Conservation (phyloP, 192 early-diverging fungal genomes). For the Irineochytrium annulatum region DNA sequence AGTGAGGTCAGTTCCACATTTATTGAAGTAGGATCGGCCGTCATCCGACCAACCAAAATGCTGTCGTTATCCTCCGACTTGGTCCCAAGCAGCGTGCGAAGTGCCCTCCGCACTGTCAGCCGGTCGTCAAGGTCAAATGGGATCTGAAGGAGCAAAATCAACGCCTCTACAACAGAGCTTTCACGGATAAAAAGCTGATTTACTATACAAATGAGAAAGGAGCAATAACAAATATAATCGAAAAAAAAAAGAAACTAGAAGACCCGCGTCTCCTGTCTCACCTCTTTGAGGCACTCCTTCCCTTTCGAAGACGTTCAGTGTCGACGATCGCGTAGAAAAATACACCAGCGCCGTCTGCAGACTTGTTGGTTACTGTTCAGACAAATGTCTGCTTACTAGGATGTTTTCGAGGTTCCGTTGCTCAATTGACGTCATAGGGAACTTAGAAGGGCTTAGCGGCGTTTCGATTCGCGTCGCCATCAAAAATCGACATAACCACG, state of each 20-base stretch:
- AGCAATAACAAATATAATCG: not conserved
- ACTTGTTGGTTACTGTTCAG: not conserved
- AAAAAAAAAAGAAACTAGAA: not conserved
- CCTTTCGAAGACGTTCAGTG: constrained; percentile 22
- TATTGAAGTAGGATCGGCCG: too few relatives aligned
- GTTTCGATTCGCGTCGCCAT: not conserved
- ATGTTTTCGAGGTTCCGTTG: constrained; percentile 22
- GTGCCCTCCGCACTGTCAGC: not conserved
- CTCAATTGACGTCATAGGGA: constrained; percentile 19
- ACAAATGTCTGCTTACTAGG: constrained; percentile 3
- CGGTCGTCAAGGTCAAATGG: constrained; percentile 18
- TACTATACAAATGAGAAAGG: constrained; percentile 9
- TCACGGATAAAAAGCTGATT: constrained; percentile 34
- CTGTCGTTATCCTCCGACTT: too few relatives aligned
- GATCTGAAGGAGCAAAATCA: constrained; percentile 22
- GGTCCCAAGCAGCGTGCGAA: too few relatives aligned
- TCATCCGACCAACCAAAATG: too few relatives aligned
- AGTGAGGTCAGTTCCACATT: too few relatives aligned
- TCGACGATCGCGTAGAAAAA: constrained; percentile 26
- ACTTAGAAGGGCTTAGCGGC: constrained; percentile 2
- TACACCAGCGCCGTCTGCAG: constrained; percentile 20
- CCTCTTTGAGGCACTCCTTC: constrained; percentile 23
- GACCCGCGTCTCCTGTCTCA: constrained; percentile 2
- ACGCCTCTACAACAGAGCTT: constrained; percentile 26
- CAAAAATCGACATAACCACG: constrained; percentile 22